Base-by-base conservation (phyloP, 495 filamentous ascomycete species). In the Patellaria atrata region DNA sequence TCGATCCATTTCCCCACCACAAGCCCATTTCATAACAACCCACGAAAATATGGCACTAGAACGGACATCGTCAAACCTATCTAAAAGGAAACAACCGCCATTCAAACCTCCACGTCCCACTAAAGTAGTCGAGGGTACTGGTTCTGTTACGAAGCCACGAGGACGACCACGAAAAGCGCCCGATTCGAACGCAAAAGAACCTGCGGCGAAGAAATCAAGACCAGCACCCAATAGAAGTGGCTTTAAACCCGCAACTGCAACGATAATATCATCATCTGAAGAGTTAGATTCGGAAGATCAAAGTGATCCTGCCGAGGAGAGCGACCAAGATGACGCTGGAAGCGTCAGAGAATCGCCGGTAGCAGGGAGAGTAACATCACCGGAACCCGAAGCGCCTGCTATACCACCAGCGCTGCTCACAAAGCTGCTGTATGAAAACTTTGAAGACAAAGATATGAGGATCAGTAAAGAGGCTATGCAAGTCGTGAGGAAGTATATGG, bases 241-340 rank as follows among this genome's bases (percentile, higher is more conserved):
- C n/a, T n/a, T n/a, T n/a, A n/a, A n/a, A n/a, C n/a, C n/a, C n/a
- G n/a, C n/a, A n/a, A n/a, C n/a, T n/a, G n/a, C n/a, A n/a, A n/a
- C n/a, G n/a, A n/a, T n/a, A n/a, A n/a, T n/a, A n/a, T n/a, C n/a
- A n/a, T n/a, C n/a, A n/a, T n/a, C n/a, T n/a, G n/a, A n/a, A n/a
- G n/a, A n/a, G n/a, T n/a, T n/a, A n/a, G n/a, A n/a, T n/a, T n/a
- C n/a, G n/a, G n/a, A n/a, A n/a, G 28, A 15, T 8, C 28, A 15
- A 15, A 8, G 14, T 14, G 14, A 9, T 14, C 10, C 28, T 8
- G 28, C 28, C 8, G 14, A 15, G 8, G 9, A 16, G 14, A 9
- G 8, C 34, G 82, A 91, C 57, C 81, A 89, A 58, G 85, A 91
- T 59, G 86, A 84, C 33, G 81, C 81, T 41, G 82, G 84, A 17